Evolutionary conservation across 176 grass and related monocot genomes (phyloP).

Genomic region (Cenchrus purpureus): DNA sequence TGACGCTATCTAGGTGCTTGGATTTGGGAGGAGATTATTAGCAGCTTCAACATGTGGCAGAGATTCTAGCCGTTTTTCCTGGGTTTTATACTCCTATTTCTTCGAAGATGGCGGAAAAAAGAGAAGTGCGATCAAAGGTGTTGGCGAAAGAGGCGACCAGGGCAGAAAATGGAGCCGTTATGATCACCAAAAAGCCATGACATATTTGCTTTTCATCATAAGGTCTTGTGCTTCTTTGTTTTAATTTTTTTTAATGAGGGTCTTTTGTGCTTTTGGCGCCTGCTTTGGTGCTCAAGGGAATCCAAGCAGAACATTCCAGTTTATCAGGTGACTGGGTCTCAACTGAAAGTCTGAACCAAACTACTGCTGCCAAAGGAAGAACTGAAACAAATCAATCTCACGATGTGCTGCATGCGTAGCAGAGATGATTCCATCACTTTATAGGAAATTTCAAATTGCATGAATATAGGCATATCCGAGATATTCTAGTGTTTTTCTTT

Average conservation of each 20-base stretch:
- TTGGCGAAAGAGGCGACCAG: conserved; percentile 12
- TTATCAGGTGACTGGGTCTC: background rate
- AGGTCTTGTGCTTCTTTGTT: background rate
- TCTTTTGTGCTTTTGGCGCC: conserved; percentile 17
- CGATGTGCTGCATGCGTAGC: background rate
- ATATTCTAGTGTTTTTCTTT: too few relatives aligned
- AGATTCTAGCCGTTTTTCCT: background rate
- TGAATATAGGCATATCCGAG: background rate
- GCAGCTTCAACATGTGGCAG: background rate
- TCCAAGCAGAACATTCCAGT: background rate
- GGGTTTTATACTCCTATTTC: background rate
- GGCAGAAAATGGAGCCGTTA: conserved; percentile 22
- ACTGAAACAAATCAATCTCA: background rate
- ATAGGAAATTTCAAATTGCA: background rate
- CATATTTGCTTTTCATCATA: conserved; percentile 22
- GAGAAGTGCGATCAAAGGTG: conserved; percentile 10
- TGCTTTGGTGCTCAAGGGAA: conserved; percentile 24
- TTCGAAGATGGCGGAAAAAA: background rate
- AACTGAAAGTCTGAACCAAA: background rate
- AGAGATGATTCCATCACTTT: background rate
- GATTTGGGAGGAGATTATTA: background rate
- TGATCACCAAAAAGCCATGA: conserved; percentile 7
- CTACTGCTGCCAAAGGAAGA: background rate
- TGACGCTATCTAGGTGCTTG: background rate
- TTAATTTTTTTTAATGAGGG: background rate